These are phyloP conservation scores for Coemansia sp. DNA, from an alignment of 192 early-diverging fungal species.

Conservation along the genomic window DNA sequence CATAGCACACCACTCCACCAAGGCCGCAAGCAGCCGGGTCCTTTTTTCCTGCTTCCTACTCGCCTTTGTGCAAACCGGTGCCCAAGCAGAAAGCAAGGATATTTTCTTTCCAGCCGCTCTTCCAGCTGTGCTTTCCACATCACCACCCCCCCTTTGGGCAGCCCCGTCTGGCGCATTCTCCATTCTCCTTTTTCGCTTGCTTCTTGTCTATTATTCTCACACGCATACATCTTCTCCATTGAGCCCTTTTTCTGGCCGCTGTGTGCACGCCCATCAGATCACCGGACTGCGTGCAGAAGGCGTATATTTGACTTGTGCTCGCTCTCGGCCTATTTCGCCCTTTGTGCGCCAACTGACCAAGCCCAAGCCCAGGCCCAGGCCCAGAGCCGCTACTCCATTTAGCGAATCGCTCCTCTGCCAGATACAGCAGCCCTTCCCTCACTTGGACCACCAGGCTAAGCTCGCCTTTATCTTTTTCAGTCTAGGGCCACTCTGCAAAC, in stretches of 20 bases:
- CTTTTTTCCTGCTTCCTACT: neutral
- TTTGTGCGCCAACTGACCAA: neutral
- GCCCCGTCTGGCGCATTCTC: neutral
- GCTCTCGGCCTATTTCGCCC: neutral
- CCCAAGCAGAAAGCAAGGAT: neutral
- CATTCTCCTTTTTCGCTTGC: neutral
- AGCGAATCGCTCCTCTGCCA: neutral
- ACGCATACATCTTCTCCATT: slow-evolving; percentile 1
- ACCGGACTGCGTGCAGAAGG: neutral
- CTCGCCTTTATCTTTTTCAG: neutral
- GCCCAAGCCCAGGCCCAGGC: too few relatives aligned
- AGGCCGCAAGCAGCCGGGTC: too few relatives aligned
- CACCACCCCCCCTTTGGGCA: neutral
- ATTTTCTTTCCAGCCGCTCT: neutral
- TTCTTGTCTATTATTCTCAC: neutral
- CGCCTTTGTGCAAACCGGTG: neutral
- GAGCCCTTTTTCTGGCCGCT: neutral
- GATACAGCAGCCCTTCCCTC: neutral
- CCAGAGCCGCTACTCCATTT: neutral
- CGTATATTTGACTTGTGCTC: slow-evolving; percentile 1
- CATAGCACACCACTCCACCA: too few relatives aligned
- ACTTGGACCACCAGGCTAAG: neutral
- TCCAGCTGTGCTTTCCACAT: neutral
- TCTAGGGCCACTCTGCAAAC: neutral
- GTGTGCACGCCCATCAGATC: neutral